These are phyloP conservation scores for Fistulinella cinereoalba DNA, from an alignment of 1,284 basidiomycete genomes.

Conservation along the genomic window DNA sequence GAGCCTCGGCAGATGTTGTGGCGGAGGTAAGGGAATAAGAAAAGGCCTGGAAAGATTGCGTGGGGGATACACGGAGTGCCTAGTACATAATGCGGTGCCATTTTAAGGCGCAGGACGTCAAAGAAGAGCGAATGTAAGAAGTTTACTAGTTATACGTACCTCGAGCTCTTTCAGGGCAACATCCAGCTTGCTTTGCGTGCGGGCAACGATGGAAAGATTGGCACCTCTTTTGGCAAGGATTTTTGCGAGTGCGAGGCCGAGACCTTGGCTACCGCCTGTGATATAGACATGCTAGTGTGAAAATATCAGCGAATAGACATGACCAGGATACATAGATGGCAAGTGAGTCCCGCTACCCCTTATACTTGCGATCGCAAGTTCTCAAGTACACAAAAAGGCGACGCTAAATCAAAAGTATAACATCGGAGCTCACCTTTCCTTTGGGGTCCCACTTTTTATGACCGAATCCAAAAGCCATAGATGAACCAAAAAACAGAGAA, in stretches of 20 bases:
- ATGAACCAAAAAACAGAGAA: conserved; percentile 7
- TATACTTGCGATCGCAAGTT: too few species aligned
- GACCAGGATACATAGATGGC: too few species aligned
- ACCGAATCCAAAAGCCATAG: conserved; percentile 25
- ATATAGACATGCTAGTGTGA: conserved; percentile 29
- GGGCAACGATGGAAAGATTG: conserved; percentile 69
- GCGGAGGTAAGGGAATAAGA: conserved; percentile 52
- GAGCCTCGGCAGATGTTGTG: conserved; percentile 45
- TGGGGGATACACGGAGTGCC: conserved; percentile 38
- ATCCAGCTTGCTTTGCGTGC: conserved; percentile 54
- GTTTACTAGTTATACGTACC: conserved; percentile 35
- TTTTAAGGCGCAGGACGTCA: too few species aligned
- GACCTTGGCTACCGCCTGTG: conserved; percentile 45
- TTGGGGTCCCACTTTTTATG: conserved; percentile 33
- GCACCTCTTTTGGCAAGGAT: conserved; percentile 61
- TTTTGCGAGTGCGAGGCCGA: conserved; percentile 65
- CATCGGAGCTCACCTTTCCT: conserved; percentile 21
- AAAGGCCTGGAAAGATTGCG: conserved; percentile 50
- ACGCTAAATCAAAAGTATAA: not conserved
- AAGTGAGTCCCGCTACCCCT: too few species aligned
- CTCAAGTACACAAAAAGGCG: not conserved
- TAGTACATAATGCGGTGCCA: too few species aligned
- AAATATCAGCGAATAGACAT: not conserved
- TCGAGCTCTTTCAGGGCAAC: conserved; percentile 53
- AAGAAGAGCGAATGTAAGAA: not conserved